These are phyloP conservation scores for Globisporangium nagaii DNA, from an alignment of 352 stramenopile genomes.

Conservation along the genomic window DNA sequence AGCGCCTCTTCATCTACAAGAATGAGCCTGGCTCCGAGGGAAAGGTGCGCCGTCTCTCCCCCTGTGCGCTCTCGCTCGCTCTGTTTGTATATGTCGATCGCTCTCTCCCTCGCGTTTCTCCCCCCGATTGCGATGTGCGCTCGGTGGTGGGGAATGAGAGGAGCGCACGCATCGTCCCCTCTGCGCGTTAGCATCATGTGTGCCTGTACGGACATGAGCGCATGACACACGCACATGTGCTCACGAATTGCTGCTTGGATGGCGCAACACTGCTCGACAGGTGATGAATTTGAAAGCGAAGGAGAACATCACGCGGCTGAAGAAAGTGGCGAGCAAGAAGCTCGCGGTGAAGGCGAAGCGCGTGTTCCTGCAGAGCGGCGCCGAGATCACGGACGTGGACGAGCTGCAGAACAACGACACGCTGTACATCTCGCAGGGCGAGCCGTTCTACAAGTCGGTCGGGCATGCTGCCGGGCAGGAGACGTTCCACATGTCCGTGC, in stretches of 20 bases:
- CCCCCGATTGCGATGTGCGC: background rate
- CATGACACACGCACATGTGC: background rate
- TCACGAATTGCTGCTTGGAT: background rate
- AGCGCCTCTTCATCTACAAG: slow-evolving; percentile 85
- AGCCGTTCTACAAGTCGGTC: slow-evolving; percentile 79
- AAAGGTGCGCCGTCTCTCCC: slow-evolving; percentile 34
- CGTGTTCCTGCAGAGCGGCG: slow-evolving; percentile 74
- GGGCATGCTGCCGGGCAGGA: slow-evolving; percentile 65
- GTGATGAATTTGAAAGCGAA: slow-evolving; percentile 78
- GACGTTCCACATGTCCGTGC: slow-evolving; percentile 83
- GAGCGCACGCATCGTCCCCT: too few relatives aligned
- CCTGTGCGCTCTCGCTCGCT: background rate
- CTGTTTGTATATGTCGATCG: background rate
- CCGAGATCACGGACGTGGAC: slow-evolving; percentile 82
- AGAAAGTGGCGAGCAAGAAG: slow-evolving; percentile 84
- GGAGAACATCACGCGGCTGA: slow-evolving; percentile 69
- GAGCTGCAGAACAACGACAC: slow-evolving; percentile 89
- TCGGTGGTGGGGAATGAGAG: too few relatives aligned
- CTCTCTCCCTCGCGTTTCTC: background rate
- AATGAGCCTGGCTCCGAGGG: slow-evolving; percentile 80
- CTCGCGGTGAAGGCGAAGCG: slow-evolving; percentile 69
- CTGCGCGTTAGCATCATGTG: too few relatives aligned
- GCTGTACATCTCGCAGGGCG: slow-evolving; percentile 80
- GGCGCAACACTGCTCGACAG: slow-evolving; percentile 25
- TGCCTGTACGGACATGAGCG: too few relatives aligned